These are phyloP conservation scores for Colletotrichum sp. DNA, from an alignment of 2,329 filamentous ascomycete genomes.

Conservation along the genomic window DNA sequence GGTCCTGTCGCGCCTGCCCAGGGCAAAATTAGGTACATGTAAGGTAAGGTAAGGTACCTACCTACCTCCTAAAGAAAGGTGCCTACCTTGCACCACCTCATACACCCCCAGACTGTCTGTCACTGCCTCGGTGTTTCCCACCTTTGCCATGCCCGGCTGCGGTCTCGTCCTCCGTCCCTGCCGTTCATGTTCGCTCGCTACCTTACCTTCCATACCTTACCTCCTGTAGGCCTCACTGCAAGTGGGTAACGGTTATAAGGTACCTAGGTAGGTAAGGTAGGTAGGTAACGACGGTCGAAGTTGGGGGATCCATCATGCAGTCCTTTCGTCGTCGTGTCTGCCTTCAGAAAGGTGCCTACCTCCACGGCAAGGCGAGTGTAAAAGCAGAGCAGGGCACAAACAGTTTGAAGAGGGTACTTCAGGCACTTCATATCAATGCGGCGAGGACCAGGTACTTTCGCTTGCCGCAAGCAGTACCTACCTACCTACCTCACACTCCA, in stretches of 20 bases:
- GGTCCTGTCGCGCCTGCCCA: neutral
- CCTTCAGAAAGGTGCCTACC: neutral
- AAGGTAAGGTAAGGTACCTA: neutral
- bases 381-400: neutral
- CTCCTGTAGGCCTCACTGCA: neutral
- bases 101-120: neutral
- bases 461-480: neutral
- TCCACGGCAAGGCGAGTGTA: neutral
- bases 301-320: neutral
- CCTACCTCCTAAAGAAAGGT: too few species aligned
- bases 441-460: neutral
- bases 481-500: neutral
- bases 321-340: neutral
- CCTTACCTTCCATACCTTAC: neutral
- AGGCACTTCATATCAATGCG: neutral
- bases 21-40: neutral
- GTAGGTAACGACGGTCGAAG: neutral
- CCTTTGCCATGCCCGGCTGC: neutral
- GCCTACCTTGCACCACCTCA: neutral
- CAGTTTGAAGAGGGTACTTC: neutral
- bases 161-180: neutral
- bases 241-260: neutral
- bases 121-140: neutral
- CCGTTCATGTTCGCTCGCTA: neutral
- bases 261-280: neutral